These are phyloP conservation scores for Plasmodium berghei DNA, from an alignment of 169 alveolate genomes.

Conservation along the genomic window DNA sequence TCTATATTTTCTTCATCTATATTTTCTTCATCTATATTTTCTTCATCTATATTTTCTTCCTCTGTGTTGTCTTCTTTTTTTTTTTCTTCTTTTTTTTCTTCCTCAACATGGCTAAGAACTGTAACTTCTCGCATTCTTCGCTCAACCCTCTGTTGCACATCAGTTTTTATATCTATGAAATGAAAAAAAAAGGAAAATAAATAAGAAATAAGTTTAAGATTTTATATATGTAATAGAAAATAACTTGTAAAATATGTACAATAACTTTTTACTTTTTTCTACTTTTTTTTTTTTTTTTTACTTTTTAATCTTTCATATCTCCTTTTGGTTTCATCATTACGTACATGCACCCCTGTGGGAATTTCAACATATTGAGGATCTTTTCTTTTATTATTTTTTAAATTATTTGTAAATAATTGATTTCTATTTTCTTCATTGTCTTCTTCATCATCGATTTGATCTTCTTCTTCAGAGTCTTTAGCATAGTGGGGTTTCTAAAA, in stretches of 20 bases:
- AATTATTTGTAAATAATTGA: conserved; percentile 3
- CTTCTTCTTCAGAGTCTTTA: conserved; percentile 37
- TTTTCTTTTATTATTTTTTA: conserved; percentile 6
- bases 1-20: no score
- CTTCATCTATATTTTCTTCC: background rate
- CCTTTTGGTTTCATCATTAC: background rate
- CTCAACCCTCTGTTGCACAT: conserved; percentile 26
- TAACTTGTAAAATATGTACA: background rate
- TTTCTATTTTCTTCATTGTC: conserved; percentile 17
- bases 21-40: background rate
- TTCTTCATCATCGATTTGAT: conserved; percentile 24
- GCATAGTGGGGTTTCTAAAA: conserved; percentile 69
- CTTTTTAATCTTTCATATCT: conserved; percentile 56
- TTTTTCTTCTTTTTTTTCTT: conserved; percentile 15
- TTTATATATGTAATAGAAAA: no score
- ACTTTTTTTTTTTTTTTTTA: conserved; percentile 9
- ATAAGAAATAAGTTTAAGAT: background rate
- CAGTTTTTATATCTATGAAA: conserved; percentile 27
- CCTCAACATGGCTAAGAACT: conserved; percentile 11
- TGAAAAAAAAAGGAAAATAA: background rate
- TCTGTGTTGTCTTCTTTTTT: background rate
- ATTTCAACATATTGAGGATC: background rate
- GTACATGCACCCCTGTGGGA: background rate
- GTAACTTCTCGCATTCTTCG: conserved; percentile 46
- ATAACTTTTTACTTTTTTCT: background rate